Conservation (phyloP, 2,329 filamentous ascomycete species). For the Akanthomyces muscarius region DNA sequence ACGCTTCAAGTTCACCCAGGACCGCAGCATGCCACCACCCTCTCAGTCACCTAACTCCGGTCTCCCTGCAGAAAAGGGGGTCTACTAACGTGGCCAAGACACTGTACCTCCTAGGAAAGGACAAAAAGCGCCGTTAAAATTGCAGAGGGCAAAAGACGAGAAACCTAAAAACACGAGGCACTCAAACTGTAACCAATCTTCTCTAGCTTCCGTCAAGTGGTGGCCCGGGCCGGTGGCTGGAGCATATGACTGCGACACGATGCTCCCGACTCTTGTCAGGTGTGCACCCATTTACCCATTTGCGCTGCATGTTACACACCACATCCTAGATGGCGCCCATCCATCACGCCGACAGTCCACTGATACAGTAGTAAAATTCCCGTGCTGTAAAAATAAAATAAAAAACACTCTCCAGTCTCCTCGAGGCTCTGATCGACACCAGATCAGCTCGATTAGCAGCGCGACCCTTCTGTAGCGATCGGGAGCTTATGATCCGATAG, state of each 20-base stretch:
- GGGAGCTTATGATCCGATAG: no score
- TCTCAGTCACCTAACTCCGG: background rate
- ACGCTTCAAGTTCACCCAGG: no score
- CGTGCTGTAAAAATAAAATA: no score
- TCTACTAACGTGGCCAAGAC: background rate
- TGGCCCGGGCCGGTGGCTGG: background rate
- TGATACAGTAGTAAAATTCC: background rate
- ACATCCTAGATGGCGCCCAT: background rate
- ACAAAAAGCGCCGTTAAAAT: background rate
- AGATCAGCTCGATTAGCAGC: no score
- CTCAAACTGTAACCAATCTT: background rate
- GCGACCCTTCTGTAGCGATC: no score
- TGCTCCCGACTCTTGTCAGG: background rate
- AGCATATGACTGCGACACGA: conserved; percentile 12
- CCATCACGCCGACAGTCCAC: background rate
- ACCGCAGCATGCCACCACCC: no score
- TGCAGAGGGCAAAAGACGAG: background rate
- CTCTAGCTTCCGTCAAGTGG: background rate
- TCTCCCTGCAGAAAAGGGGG: background rate
- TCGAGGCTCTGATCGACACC: no score
- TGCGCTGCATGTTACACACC: background rate
- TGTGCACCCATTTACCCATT: background rate
- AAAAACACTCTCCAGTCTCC: no score
- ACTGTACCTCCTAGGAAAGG: background rate
- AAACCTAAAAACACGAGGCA: background rate